Evolutionary conservation across 352 stramenopile species (phyloP).

Genomic region (Pythium scleroteichum): DNA sequence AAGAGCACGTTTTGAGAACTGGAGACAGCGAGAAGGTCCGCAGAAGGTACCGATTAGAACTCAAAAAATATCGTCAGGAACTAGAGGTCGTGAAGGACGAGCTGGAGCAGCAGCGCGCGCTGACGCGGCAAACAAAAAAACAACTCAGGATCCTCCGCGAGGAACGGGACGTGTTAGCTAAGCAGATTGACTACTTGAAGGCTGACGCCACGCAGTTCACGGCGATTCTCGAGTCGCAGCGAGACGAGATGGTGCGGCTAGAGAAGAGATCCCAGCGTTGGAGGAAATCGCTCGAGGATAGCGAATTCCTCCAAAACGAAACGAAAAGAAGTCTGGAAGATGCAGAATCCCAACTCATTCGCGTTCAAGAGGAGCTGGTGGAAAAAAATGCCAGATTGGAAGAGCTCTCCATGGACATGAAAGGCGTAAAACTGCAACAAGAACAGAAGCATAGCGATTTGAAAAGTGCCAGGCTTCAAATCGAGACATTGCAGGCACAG

Average conservation of each 20-base stretch:
- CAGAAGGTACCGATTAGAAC: conserved; percentile 13
- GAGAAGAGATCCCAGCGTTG: conserved; percentile 28
- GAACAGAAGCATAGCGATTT: conserved; percentile 3
- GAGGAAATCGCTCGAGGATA: conserved; percentile 32
- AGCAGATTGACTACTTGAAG: conserved; percentile 39
- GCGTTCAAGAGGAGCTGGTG: conserved; percentile 39
- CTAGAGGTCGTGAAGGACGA: conserved; percentile 26
- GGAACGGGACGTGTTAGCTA: conserved; percentile 41
- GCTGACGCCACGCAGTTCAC: conserved; percentile 44
- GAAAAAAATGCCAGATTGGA: conserved; percentile 36
- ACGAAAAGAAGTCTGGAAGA: conserved; percentile 25
- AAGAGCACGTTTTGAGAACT: conserved; percentile 24
- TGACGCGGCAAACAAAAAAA: conserved; percentile 39
- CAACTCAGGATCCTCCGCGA: conserved; percentile 29
- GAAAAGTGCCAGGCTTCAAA: neutral
- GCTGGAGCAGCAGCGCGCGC: conserved; percentile 40
- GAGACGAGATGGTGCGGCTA: conserved; percentile 23
- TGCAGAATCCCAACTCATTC: conserved; percentile 32
- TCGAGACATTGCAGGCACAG: conserved; percentile 22
- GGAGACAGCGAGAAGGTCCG: conserved; percentile 13
- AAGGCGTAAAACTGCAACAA: neutral
- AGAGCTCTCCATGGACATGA: conserved; percentile 5
- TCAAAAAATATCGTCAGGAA: conserved; percentile 11
- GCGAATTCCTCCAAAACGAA: conserved; percentile 12
- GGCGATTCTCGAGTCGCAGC: conserved; percentile 46